These are phyloP conservation scores for Dentipellis fragilis DNA, from an alignment of 768 basidiomycete genomes.

Conservation along the genomic window DNA sequence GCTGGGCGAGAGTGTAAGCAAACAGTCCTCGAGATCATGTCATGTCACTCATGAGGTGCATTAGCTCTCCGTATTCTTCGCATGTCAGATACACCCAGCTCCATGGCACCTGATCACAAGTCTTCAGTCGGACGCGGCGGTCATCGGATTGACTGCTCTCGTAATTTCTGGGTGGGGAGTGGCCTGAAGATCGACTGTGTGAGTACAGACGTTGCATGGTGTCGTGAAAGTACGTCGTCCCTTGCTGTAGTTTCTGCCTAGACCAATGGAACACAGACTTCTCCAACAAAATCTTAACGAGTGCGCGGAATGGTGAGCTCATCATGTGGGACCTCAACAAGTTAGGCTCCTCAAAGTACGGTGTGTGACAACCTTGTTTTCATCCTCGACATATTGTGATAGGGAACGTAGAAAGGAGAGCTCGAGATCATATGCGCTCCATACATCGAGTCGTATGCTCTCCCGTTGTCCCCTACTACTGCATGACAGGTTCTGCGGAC, in stretches of 20 bases:
- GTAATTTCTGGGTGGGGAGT: slow-evolving; percentile 71
- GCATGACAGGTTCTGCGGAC: slow-evolving; percentile 73
- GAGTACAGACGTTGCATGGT: slow-evolving; percentile 78
- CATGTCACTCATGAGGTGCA: not conserved
- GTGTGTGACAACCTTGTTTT: slow-evolving; percentile 25
- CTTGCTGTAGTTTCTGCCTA: not conserved
- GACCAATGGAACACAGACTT: slow-evolving; percentile 34
- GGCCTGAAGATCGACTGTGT: slow-evolving; percentile 72
- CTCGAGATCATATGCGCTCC: slow-evolving; percentile 62
- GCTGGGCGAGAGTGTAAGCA: slow-evolving; percentile 69
- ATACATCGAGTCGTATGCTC: slow-evolving; percentile 65
- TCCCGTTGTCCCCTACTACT: slow-evolving; percentile 56
- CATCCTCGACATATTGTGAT: not conserved
- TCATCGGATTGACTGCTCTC: slow-evolving; percentile 57
- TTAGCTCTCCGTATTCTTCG: slow-evolving; percentile 31
- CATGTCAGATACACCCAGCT: slow-evolving; percentile 37
- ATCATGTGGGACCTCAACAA: slow-evolving; percentile 78
- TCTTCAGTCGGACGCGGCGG: slow-evolving; percentile 55
- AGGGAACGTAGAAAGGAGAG: slow-evolving; percentile 42
- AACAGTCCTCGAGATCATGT: not conserved
- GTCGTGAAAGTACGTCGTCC: slow-evolving; percentile 46
- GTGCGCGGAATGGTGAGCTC: slow-evolving; percentile 72
- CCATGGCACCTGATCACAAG: slow-evolving; percentile 25
- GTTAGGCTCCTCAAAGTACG: slow-evolving; percentile 56
- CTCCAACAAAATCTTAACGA: slow-evolving; percentile 69